Conservation (phyloP, 768 basidiomycete genomes). For the Suillus subalutaceus region DNA sequence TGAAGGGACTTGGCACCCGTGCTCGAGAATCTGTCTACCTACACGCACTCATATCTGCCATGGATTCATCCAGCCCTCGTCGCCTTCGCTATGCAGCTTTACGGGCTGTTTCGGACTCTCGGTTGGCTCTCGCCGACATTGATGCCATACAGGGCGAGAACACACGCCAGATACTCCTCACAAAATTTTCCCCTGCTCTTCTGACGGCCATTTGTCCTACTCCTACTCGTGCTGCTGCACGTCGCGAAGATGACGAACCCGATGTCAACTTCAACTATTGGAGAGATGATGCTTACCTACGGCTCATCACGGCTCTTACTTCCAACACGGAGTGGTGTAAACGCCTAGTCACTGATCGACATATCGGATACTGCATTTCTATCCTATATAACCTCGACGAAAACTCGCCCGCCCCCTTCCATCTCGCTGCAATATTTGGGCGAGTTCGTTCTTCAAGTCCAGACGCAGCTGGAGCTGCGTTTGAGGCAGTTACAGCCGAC, state of each 20-base stretch:
- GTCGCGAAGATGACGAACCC: not conserved
- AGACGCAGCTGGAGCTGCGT: not conserved
- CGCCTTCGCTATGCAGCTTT: slow-evolving; percentile 11
- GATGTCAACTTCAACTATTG: not conserved
- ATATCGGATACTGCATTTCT: not conserved
- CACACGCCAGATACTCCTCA: not conserved
- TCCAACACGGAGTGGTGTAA: not conserved
- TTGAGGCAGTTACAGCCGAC: not conserved
- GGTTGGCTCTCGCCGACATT: not conserved
- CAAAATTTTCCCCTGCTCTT: not conserved
- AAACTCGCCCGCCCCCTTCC: not conserved
- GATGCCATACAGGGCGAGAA: not conserved
- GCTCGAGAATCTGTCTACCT: not conserved
- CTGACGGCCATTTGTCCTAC: not conserved
- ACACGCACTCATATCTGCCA: not conserved
- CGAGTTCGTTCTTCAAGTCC: not conserved
- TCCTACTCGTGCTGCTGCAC: not conserved
- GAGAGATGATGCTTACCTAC: slow-evolving; percentile 1
- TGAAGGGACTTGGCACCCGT: not conserved
- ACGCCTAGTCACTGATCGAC: not conserved
- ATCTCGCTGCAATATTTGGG: slow-evolving; percentile 5
- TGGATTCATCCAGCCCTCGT: not conserved
- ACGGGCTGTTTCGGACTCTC: not conserved
- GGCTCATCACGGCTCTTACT: not conserved
- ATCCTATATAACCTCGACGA: not conserved